phyloP scores from a whole-genome alignment of 2,329 filamentous ascomycete genomes.

The Magnaporthiopsis incrustans region DNA sequence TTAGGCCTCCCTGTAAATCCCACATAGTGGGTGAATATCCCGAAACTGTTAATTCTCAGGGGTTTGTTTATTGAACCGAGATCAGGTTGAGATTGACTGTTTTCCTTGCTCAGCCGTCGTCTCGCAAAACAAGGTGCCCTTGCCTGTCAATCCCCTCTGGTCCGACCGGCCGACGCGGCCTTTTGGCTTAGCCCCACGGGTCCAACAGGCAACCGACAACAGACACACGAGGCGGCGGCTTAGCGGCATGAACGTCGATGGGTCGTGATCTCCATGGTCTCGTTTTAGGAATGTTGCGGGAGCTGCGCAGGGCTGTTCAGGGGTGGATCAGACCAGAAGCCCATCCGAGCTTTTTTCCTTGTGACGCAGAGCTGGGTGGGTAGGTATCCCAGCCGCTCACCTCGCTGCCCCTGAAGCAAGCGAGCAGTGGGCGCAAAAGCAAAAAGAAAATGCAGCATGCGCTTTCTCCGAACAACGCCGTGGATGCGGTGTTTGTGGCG shows the following conservation, averaged over 20 bases:
- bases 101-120: neutral
- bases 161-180: no score
- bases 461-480: neutral
- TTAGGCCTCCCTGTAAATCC: no score
- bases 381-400: neutral
- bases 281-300: conserved; percentile 23
- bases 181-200: no score
- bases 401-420: neutral
- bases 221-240: neutral
- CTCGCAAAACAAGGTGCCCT: neutral
- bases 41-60: neutral
- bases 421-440: no score
- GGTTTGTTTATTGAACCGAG: neutral
- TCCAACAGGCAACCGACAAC: neutral
- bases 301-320: conserved; percentile 9
- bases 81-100: neutral
- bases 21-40: neutral
- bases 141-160: neutral
- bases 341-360: conserved; percentile 8
- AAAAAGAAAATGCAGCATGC: neutral
- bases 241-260: neutral
- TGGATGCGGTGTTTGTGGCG: neutral
- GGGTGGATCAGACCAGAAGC: conserved; percentile 11
- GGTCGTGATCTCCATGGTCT: neutral
- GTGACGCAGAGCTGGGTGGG: neutral